Conservation (phyloP, 2,329 filamentous ascomycete genomes). For the Thyridium curvatum region DNA sequence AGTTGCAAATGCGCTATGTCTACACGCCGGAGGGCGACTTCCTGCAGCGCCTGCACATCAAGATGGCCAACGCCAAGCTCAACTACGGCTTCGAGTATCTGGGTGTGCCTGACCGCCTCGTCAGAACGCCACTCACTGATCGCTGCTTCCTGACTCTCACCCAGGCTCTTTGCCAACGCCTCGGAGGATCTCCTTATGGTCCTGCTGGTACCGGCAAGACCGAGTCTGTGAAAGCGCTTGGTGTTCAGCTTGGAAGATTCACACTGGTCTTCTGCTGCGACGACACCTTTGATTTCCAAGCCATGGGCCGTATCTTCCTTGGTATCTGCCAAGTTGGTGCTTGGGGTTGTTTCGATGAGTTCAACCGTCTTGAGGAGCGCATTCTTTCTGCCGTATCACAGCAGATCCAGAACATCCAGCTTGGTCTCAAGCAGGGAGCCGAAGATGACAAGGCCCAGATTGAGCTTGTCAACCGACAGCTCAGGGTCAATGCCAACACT, state of each 20-base stretch:
- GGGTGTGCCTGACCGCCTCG: constrained; percentile 90
- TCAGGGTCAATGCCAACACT: constrained; percentile 86
- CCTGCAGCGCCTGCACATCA: constrained; percentile 76
- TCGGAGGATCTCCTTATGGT: constrained; percentile 95
- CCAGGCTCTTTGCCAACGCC: constrained; percentile 87
- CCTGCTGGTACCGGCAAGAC: constrained; percentile 98
- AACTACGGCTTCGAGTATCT: constrained; percentile 98
- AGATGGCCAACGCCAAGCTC: constrained; percentile 94
- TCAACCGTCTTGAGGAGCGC: constrained; percentile 96
- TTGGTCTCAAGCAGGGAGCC: constrained; percentile 79
- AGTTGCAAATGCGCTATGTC: constrained; percentile 94
- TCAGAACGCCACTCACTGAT: constrained; percentile 93
- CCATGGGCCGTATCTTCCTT: constrained; percentile 98
- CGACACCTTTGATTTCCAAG: constrained; percentile 98
- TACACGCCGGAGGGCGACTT: constrained; percentile 79
- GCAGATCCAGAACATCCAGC: constrained; percentile 98
- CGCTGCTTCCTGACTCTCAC: constrained; percentile 97
- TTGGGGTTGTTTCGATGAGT: constrained; percentile 99
- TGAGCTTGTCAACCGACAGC: constrained; percentile 85
- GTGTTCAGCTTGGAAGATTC: constrained; percentile 92
- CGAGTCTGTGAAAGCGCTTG: constrained; percentile 96
- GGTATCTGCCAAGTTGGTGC: constrained; percentile 98
- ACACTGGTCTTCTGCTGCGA: constrained; percentile 99
- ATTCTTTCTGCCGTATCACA: constrained; percentile 98
- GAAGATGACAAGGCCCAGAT: constrained; percentile 84